phyloP scores from a whole-genome alignment of 768 basidiomycete species.

The Boletus rex-veris region DNA sequence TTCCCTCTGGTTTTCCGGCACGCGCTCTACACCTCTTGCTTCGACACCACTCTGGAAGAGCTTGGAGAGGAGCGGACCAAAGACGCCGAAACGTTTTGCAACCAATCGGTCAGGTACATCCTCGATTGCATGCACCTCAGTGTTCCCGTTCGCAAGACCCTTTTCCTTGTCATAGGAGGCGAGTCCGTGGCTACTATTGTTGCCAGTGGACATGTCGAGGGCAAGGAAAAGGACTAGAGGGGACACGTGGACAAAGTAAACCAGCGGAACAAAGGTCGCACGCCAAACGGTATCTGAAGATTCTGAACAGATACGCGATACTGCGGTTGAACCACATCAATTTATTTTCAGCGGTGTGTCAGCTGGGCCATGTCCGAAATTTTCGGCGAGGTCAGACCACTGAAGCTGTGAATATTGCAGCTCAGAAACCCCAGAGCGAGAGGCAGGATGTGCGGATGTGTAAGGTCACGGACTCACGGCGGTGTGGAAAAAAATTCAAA shows the following conservation, averaged over 20 bases:
- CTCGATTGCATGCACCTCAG: conserved; percentile 14
- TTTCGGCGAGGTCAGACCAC: no score
- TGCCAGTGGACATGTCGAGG: conserved; percentile 3
- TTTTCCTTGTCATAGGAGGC: conserved; percentile 21
- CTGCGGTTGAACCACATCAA: background rate
- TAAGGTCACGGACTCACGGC: no score
- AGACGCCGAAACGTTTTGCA: conserved; percentile 27
- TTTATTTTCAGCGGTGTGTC: no score
- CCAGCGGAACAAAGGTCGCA: background rate
- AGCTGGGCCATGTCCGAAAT: no score
- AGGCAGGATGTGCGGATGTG: no score
- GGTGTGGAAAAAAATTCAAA: no score
- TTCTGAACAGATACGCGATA: background rate
- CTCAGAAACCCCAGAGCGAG: no score
- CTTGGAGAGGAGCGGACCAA: conserved; percentile 33
- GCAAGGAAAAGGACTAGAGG: background rate
- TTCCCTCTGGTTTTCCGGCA: conserved; percentile 47
- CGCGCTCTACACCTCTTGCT: conserved; percentile 52
- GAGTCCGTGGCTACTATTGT: background rate
- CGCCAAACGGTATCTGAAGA: background rate
- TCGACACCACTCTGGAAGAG: conserved; percentile 50
- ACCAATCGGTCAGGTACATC: conserved; percentile 28
- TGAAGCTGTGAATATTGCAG: no score
- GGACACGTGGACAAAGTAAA: background rate
- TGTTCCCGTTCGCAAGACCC: background rate